Percentiles rank a stretch among this genome's conserved stretches.
These are phyloP conservation scores for Neofusicoccum sp. DNA, from an alignment of 2,329 filamentous ascomycete genomes.

Conservation along the genomic window DNA sequence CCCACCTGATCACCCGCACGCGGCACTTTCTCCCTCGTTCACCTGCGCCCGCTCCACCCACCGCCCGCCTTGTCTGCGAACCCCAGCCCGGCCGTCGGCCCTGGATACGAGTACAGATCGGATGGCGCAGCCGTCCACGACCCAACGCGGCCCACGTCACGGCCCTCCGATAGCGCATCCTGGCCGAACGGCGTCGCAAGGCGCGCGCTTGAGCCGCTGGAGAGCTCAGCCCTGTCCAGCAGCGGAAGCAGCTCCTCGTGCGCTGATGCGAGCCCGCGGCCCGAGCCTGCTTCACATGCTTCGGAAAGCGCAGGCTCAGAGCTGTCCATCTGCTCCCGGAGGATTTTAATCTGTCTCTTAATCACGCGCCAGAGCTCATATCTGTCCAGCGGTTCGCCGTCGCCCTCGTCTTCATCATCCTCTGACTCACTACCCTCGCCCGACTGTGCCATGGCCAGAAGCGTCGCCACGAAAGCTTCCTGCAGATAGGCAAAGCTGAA, in stretches of 20 bases:
- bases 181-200: background rate
- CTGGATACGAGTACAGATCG: constrained; percentile 1
- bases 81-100: background rate
- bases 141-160: background rate
- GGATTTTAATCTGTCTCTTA: constrained; percentile 60
- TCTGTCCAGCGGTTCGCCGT: constrained; percentile 49
- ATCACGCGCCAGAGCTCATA: constrained; percentile 61
- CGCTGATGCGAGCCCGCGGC: constrained; percentile 11
- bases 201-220: constrained; percentile 20
- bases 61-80: background rate
- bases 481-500: constrained; percentile 49
- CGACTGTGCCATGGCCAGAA: constrained; percentile 37
- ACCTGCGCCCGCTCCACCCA: background rate
- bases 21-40: background rate
- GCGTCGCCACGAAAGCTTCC: constrained; percentile 43
- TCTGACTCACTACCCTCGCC: constrained; percentile 26
- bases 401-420: constrained; percentile 31
- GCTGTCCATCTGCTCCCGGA: constrained; percentile 57
- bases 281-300: background rate
- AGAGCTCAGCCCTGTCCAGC: constrained; percentile 24
- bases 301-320: constrained; percentile 9
- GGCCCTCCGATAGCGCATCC: constrained; percentile 1
- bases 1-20: background rate
- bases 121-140: background rate
- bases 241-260: constrained; percentile 25